Evolutionary conservation across 179 eudicot species (phyloP), one percentile per base, ranked within the genome.

Genomic region (Nepenthes alata): DNA sequence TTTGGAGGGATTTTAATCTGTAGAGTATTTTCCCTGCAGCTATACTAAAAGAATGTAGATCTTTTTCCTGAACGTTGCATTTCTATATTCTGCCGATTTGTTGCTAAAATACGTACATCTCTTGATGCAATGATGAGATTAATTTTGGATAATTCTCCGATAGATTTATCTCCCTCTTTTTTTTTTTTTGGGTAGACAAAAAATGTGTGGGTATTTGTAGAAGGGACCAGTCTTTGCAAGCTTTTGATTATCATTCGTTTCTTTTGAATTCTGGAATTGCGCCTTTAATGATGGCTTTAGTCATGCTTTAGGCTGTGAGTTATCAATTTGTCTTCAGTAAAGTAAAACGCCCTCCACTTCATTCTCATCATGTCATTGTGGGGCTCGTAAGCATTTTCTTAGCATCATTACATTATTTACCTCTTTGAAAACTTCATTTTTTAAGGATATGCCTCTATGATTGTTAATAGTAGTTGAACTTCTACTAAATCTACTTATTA

Each of bases 241-340:
- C 52, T 49, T 9, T 49, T 49, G 52, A 49, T 49, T 49, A 7
- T 49, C n/a, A 52, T 2, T 52, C 14, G 1, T 52, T 13, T 15
- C 55, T 10, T 52, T 52, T 11, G 55, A 6, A 11, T n/a, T 52
- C 55, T 52, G 55, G 6, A 25, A 11, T 4, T 52, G 55, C 16
- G 55, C 55, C 55, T 52, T 52, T 52, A 52, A 52, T 52, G 7
- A 52, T 52, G 55, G 55, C 55, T 52, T 52, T n/a, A 52, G 16
- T 11, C 55, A 52, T 52, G 55, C 55, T 52, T 52, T 52, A 52
- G 55, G 16, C 11, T 52, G 5, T n/a, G 55, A 15, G 6, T 52
- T 52, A 52, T 52, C 55, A 52, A 52, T 52, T 52, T 52, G 55
- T 52, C 55, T 12, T 16, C 55, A 12, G 7, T 13, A 12, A 52